Percentiles rank a stretch among this genome's conserved stretches.
phyloP scores from a whole-genome alignment of 805 yeast species.

The Zygosaccharomyces rouxii region DNA sequence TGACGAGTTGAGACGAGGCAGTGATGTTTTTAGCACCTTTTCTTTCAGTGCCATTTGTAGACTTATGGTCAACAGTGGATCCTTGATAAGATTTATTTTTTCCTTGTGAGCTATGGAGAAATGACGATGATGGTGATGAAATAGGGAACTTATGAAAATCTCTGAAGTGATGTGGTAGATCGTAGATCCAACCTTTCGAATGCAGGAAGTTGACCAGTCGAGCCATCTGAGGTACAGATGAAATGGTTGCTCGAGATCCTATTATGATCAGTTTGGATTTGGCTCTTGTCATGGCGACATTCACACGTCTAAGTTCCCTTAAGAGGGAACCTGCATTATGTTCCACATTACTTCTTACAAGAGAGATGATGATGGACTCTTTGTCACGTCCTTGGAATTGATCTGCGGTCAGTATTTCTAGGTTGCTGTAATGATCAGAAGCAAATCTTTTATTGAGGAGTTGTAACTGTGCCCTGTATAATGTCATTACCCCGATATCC shows the following conservation, averaged over 20 bases:
- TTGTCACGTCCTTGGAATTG: constrained; percentile 95
- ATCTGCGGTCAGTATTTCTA: constrained; percentile 90
- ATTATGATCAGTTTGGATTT: constrained; percentile 74
- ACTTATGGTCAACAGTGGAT: not conserved
- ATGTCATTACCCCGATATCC: constrained; percentile 81
- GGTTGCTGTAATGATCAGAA: constrained; percentile 32
- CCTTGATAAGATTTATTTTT: not conserved
- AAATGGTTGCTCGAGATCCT: constrained; percentile 66
- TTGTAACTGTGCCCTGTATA: constrained; percentile 75
- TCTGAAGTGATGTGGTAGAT: constrained; percentile 45
- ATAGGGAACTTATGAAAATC: constrained; percentile 34
- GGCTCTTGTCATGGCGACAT: constrained; percentile 93
- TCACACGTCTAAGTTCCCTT: constrained; percentile 85
- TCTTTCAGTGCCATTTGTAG: not conserved
- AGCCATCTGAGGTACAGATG: constrained; percentile 20
- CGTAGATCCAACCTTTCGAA: constrained; percentile 58
- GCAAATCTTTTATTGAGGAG: constrained; percentile 37
- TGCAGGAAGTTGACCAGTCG: constrained; percentile 58
- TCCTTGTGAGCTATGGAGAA: not conserved
- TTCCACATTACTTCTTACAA: constrained; percentile 75
- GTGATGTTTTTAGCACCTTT: constrained; percentile 13
- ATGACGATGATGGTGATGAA: not conserved
- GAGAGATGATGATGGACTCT: constrained; percentile 81
- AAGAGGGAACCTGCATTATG: constrained; percentile 70
- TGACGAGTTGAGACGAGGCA: constrained; percentile 15